phyloP scores from a whole-genome alignment of 768 basidiomycete species.

The Megacollybia marginata region DNA sequence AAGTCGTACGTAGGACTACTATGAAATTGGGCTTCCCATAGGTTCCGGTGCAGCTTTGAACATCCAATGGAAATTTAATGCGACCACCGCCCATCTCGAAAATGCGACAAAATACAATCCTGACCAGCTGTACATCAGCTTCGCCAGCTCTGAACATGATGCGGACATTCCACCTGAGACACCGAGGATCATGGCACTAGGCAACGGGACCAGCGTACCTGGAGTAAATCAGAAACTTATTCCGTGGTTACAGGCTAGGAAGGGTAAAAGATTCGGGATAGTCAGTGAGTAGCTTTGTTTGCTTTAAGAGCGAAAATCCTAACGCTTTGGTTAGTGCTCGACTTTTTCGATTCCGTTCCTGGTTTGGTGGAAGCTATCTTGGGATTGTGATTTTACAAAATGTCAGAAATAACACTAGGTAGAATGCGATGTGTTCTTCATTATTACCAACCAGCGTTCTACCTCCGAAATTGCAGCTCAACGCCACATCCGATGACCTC shows the following conservation, averaged over 20 bases:
- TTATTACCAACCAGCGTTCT: too few relatives aligned
- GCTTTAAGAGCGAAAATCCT: not conserved
- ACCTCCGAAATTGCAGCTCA: too few relatives aligned
- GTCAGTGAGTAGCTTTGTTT: conserved; percentile 28
- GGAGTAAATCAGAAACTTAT: conserved; percentile 40
- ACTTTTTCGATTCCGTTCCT: conserved; percentile 39
- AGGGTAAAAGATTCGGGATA: conserved; percentile 37
- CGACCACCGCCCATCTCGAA: conserved; percentile 30
- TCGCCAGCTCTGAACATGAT: conserved; percentile 36
- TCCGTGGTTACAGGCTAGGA: conserved; percentile 32
- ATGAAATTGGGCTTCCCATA: conserved; percentile 26
- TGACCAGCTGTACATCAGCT: conserved; percentile 40
- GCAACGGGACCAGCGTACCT: conserved; percentile 24
- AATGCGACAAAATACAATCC: conserved; percentile 30
- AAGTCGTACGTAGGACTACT: conserved; percentile 27
- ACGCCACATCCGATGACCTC: too few relatives aligned
- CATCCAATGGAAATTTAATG: conserved; percentile 36
- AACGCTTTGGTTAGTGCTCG: conserved; percentile 27
- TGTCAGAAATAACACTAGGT: too few relatives aligned
- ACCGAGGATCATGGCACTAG: conserved; percentile 38
- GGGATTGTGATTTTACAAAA: conserved; percentile 17
- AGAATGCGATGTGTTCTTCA: too few relatives aligned
- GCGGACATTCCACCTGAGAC: conserved; percentile 25
- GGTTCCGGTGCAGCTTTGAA: conserved; percentile 28
- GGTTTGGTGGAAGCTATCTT: conserved; percentile 40